These are phyloP conservation scores for Pythium myriotylum DNA, from an alignment of 352 stramenopile species.

Conservation along the genomic window DNA sequence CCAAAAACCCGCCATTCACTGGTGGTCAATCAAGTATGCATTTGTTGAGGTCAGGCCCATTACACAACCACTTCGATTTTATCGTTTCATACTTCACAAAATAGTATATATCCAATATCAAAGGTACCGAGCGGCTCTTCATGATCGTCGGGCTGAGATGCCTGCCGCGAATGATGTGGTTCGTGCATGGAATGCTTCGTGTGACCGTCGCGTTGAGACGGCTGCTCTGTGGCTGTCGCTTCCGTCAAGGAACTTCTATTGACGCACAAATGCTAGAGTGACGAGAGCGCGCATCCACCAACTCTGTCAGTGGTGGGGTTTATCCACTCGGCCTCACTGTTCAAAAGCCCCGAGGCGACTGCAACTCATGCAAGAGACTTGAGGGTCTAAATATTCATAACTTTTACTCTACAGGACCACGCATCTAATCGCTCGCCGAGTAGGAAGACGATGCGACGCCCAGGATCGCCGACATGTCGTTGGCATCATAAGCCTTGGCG, in stretches of 20 bases:
- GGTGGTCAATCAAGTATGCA: conserved; percentile 20
- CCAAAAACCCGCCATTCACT: conserved; percentile 28
- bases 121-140: conserved; percentile 11
- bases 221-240: no score
- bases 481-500: conserved; percentile 77
- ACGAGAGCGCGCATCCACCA: no score
- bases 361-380: neutral
- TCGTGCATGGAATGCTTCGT: no score
- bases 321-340: no score
- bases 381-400: conserved; percentile 7
- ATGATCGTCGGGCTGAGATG: conserved; percentile 11
- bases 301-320: no score
- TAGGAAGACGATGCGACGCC: conserved; percentile 60
- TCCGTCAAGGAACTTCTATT: no score
- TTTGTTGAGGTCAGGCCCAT: conserved; percentile 1
- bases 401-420: neutral
- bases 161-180: no score
- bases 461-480: conserved; percentile 86
- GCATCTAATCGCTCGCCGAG: conserved; percentile 9
- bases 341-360: no score
- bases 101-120: neutral
- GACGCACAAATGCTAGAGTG: no score
- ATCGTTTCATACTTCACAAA: neutral
- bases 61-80: no score
- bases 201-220: no score